These are phyloP conservation scores for Ceriops tagal DNA, from an alignment of 345 rosid species.

Conservation along the genomic window DNA sequence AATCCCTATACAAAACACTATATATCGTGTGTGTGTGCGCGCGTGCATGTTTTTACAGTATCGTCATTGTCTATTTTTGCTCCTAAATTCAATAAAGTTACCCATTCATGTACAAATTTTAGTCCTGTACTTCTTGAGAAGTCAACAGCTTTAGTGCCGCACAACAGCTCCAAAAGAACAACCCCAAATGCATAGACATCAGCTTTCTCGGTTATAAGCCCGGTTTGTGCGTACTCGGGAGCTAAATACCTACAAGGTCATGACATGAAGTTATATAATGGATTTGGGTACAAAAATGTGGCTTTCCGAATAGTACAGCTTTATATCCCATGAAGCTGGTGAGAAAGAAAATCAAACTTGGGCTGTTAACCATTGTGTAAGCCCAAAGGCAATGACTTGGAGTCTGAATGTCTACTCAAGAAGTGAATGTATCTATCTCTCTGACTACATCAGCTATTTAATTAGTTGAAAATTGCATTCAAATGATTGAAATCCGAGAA, in stretches of 20 bases:
- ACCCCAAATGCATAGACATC: slow-evolving; percentile 46
- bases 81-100: slow-evolving; percentile 1
- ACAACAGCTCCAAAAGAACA: slow-evolving; percentile 37
- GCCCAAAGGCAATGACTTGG: too few relatives aligned
- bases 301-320: too few relatives aligned
- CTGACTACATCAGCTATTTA: too few relatives aligned
- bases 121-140: slow-evolving; percentile 35
- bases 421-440: too few relatives aligned
- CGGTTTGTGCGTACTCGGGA: slow-evolving; percentile 39
- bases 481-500: neutral
- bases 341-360: too few relatives aligned
- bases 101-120: slow-evolving; percentile 35
- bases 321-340: too few relatives aligned
- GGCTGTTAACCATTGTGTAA: too few relatives aligned
- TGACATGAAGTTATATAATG: neutral
- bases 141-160: slow-evolving; percentile 35
- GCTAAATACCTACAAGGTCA: slow-evolving; percentile 37
- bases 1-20: too few relatives aligned
- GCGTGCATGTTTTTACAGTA: too few relatives aligned
- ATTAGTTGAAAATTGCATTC: neutral
- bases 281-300: neutral
- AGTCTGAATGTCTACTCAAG: too few relatives aligned
- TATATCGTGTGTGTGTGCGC: too few relatives aligned
- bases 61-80: neutral
- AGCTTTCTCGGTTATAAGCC: slow-evolving; percentile 40